A percentile compares a stretch with the other conserved stretches of the same genome.
Evolutionary conservation across 164 flowering plant species (phyloP).

Genomic region (Sextonia rubra): DNA sequence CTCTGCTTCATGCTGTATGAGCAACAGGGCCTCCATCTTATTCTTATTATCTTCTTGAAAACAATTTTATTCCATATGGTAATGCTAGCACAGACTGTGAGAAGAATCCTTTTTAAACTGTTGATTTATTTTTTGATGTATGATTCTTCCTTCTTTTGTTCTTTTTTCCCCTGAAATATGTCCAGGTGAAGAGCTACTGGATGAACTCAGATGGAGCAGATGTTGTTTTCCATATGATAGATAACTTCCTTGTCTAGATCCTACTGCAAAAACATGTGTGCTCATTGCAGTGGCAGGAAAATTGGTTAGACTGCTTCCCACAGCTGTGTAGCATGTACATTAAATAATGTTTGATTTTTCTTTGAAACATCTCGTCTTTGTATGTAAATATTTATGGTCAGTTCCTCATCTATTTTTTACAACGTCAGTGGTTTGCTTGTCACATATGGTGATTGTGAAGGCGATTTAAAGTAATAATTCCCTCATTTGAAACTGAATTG

Average conservation of each 20-base stretch:
- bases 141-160: background rate
- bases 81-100: background rate
- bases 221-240: conserved; percentile 85
- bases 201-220: conserved; percentile 89
- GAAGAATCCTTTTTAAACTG: background rate
- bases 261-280: conserved; percentile 1
- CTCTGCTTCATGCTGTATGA: background rate
- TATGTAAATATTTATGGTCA: background rate
- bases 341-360: background rate
- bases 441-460: conserved; percentile 1
- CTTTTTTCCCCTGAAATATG: background rate
- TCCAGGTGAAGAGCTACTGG: conserved; percentile 85
- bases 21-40: background rate
- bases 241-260: conserved; percentile 62
- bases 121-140: no score
- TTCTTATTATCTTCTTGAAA: background rate
- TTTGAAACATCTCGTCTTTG: background rate
- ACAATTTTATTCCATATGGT: no score
- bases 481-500: background rate
- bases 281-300: conserved; percentile 3
- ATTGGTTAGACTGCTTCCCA: conserved; percentile 18
- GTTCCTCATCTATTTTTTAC: background rate
- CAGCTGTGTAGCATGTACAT: conserved; percentile 11
- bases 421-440: background rate
- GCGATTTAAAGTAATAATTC: background rate